phyloP scores from a whole-genome alignment of 345 rosid genomes.

The Erodium maritimum region DNA sequence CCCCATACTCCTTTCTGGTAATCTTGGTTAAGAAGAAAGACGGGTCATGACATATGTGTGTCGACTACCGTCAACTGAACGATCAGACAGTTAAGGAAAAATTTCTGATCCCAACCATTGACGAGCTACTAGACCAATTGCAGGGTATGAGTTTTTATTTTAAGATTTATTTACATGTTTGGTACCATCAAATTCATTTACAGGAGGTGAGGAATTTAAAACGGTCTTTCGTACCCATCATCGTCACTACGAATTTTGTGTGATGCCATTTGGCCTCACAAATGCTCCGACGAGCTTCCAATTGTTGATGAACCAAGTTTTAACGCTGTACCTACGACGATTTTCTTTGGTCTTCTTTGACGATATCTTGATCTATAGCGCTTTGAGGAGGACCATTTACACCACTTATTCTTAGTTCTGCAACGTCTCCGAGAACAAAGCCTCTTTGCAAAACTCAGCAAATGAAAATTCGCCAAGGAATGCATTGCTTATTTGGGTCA shows the following conservation, averaged over 20 bases:
- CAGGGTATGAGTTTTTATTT: neutral
- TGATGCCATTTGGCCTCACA: neutral
- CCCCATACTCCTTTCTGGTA: too few species aligned
- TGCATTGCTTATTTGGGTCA: neutral
- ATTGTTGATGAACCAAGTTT: conserved; percentile 2
- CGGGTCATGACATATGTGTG: too few species aligned
- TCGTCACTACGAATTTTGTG: neutral
- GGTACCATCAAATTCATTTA: neutral
- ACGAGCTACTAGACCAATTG: neutral
- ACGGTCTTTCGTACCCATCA: neutral
- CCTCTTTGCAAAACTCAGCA: neutral
- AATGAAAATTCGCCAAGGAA: neutral
- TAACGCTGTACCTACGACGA: neutral
- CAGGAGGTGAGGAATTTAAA: neutral
- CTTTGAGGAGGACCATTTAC: neutral
- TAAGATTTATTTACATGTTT: neutral
- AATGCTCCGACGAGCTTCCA: too few species aligned
- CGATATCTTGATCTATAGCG: neutral
- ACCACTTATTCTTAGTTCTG: neutral
- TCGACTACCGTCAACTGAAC: too few species aligned
- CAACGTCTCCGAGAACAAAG: neutral
- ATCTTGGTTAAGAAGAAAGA: too few species aligned
- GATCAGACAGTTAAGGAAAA: too few species aligned
- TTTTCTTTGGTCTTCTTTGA: conserved; percentile 1
- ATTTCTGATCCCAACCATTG: neutral